Evolutionary conservation across 345 rosid species (phyloP).

Genomic region (Stellera chamaejasme): DNA sequence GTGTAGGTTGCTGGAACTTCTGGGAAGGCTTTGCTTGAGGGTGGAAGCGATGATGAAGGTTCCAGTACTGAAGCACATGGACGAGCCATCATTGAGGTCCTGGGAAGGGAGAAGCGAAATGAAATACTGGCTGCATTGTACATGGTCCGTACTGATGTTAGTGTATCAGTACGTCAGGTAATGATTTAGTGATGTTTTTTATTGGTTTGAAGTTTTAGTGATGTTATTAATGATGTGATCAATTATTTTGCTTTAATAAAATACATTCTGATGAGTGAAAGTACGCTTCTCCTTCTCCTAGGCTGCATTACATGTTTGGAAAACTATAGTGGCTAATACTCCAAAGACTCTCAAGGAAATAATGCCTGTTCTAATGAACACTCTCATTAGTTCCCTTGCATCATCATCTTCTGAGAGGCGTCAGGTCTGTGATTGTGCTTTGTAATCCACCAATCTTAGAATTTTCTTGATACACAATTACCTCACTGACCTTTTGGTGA

Average conservation of each 20-base stretch:
- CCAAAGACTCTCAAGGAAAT: slow-evolving; percentile 97
- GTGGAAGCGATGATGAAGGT: slow-evolving; percentile 99
- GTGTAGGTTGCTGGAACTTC: slow-evolving; percentile 98
- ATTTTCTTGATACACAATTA: background rate
- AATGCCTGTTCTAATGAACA: slow-evolving; percentile 94
- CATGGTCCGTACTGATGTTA: slow-evolving; percentile 97
- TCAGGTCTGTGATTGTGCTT: slow-evolving; percentile 44
- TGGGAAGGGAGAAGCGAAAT: slow-evolving; percentile 94
- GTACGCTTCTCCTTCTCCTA: slow-evolving; percentile 16
- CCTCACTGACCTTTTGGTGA: slow-evolving; percentile 1
- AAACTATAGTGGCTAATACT: slow-evolving; percentile 95
- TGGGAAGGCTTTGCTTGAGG: slow-evolving; percentile 95
- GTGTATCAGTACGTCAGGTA: slow-evolving; percentile 97
- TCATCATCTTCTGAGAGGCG: slow-evolving; percentile 94
- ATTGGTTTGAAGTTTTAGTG: background rate
- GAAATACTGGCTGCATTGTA: slow-evolving; percentile 94
- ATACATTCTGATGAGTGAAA: background rate
- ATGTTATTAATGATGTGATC: no score
- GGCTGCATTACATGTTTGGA: slow-evolving; percentile 99
- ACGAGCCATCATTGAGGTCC: slow-evolving; percentile 94
- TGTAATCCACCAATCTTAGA: slow-evolving; percentile 1
- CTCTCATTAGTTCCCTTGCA: slow-evolving; percentile 82
- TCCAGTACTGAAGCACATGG: slow-evolving; percentile 99
- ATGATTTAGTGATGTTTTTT: slow-evolving; percentile 13
- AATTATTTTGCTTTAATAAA: no score